A percentile compares a stretch with the other conserved stretches of the same genome.
Evolutionary conservation across 1,284 basidiomycete genomes (phyloP).

Genomic region (Xerocomus cyaneibrunnescens): DNA sequence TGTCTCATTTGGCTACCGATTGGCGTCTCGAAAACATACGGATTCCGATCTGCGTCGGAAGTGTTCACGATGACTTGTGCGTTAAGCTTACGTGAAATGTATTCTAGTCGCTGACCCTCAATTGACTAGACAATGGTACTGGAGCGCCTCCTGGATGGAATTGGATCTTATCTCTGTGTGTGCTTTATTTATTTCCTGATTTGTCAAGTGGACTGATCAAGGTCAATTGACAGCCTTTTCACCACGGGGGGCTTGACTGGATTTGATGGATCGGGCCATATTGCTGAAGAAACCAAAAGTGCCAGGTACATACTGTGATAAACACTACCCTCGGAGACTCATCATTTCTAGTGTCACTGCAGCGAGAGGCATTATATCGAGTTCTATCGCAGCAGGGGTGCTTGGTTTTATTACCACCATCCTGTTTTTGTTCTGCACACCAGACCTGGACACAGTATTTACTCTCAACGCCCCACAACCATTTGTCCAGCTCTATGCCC

Average conservation of each 20-base stretch:
- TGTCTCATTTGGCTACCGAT: slow-evolving; percentile 89
- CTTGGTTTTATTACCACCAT: slow-evolving; percentile 75
- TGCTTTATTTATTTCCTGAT: no score
- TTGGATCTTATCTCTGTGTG: slow-evolving; percentile 78
- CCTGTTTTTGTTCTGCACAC: slow-evolving; percentile 84
- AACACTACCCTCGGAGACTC: neutral
- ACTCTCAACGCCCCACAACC: slow-evolving; percentile 79
- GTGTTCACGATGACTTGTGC: slow-evolving; percentile 80
- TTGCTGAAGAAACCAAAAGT: slow-evolving; percentile 88
- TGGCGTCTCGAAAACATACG: slow-evolving; percentile 79
- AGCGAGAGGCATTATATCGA: slow-evolving; percentile 74
- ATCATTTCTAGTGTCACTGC: slow-evolving; percentile 58
- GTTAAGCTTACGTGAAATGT: slow-evolving; percentile 31
- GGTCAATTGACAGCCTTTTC: slow-evolving; percentile 57
- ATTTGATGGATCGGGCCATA: slow-evolving; percentile 88
- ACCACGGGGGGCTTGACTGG: slow-evolving; percentile 82
- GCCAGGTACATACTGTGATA: slow-evolving; percentile 51
- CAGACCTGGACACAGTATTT: slow-evolving; percentile 72
- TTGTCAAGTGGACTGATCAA: no score
- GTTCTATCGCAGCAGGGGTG: slow-evolving; percentile 71
- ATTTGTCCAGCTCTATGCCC: slow-evolving; percentile 80
- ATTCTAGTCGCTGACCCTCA: slow-evolving; percentile 4
- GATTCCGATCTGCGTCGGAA: slow-evolving; percentile 75
- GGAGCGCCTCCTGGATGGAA: slow-evolving; percentile 84
- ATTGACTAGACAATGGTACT: slow-evolving; percentile 77